Conservation (phyloP, 129 eudicot genomes). For the Arctium lappa region DNA sequence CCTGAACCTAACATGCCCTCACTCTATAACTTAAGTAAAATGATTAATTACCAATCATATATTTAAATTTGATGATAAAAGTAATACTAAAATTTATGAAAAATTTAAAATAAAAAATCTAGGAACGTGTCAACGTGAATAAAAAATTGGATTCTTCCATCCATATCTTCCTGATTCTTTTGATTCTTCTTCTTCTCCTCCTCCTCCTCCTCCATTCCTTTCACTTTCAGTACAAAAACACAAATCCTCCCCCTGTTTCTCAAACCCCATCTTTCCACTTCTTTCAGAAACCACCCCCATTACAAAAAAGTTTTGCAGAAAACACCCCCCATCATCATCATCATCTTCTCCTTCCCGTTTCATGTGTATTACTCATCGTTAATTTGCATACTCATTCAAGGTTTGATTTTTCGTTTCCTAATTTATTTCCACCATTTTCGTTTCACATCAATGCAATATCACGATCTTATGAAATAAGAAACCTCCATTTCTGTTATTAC, state of each 20-base stretch:
- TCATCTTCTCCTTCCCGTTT: not conserved
- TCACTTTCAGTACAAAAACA: not conserved
- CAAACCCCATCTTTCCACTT: not conserved
- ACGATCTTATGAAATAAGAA: not conserved
- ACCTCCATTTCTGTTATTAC: not conserved
- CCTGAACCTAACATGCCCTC: no score
- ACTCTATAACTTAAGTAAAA: no score
- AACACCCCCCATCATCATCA: not conserved
- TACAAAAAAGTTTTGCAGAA: not conserved
- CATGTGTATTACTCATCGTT: not conserved
- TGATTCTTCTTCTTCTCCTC: not conserved
- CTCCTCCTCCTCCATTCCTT: not conserved
- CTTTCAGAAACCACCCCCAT: not conserved
- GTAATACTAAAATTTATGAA: no score
- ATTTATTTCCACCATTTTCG: not conserved
- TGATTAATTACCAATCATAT: no score
- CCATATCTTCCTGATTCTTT: not conserved
- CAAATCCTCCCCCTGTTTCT: not conserved
- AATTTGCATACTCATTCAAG: not conserved
- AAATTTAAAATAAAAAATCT: no score
- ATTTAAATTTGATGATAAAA: not conserved
- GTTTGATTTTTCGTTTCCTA: not conserved
- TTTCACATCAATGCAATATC: not conserved
- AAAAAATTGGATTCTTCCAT: not conserved
- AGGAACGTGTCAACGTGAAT: not conserved